phyloP scores from a whole-genome alignment of 495 filamentous ascomycete species.

The Alectoria sarmentosa region DNA sequence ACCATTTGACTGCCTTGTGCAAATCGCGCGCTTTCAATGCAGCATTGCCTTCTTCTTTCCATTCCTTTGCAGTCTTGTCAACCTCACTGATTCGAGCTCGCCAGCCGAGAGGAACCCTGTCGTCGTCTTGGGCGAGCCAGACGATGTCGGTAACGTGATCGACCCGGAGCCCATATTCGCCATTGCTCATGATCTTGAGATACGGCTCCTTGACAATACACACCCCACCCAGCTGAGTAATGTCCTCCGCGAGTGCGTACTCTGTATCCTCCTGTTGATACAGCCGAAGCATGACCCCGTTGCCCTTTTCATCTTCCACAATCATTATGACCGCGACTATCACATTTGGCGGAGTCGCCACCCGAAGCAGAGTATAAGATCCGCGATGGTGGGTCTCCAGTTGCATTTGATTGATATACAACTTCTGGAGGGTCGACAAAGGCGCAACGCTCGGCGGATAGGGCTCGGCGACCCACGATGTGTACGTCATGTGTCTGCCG shows the following conservation, averaged over 20 bases:
- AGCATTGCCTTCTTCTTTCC: conserved; percentile 40
- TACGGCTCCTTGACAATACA: conserved; percentile 49
- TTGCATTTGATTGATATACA: conserved; percentile 31
- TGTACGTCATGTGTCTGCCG: neutral
- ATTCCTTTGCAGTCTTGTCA: conserved; percentile 27
- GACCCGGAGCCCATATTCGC: conserved; percentile 39
- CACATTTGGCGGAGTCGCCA: conserved; percentile 34
- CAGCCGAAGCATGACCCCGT: conserved; percentile 40
- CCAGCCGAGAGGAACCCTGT: conserved; percentile 34
- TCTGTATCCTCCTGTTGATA: conserved; percentile 36
- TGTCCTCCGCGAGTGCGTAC: conserved; percentile 22
- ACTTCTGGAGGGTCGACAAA: conserved; percentile 24
- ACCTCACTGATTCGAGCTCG: conserved; percentile 24
- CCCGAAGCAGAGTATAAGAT: conserved; percentile 37
- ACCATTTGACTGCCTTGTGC: conserved; percentile 22
- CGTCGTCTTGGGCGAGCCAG: conserved; percentile 30
- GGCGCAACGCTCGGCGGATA: conserved; percentile 26
- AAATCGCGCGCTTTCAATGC: conserved; percentile 27
- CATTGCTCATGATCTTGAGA: conserved; percentile 35
- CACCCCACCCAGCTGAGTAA: conserved; percentile 31
- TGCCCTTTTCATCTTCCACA: conserved; percentile 44
- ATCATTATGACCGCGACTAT: conserved; percentile 40
- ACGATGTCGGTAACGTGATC: conserved; percentile 47
- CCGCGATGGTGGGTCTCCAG: conserved; percentile 48
- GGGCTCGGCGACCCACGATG: conserved; percentile 17